Evolutionary conservation across 2,329 filamentous ascomycete genomes (phyloP).

Genomic region (Venturia pyrina): DNA sequence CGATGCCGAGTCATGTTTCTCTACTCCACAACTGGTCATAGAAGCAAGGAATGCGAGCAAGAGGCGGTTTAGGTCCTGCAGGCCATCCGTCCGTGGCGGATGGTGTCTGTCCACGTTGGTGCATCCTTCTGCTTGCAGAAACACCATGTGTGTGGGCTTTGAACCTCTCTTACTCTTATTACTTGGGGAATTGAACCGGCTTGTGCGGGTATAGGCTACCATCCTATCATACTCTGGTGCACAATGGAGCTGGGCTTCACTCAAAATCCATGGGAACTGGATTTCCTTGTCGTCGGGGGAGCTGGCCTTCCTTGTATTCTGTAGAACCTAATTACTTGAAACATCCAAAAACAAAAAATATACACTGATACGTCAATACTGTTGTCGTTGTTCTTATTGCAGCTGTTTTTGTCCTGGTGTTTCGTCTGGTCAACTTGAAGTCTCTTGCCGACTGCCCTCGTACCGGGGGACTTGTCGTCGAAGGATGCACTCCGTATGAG

Average conservation of each 20-base stretch:
- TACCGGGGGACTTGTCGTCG: not conserved
- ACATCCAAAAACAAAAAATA: not conserved
- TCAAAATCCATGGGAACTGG: conserved; percentile 1
- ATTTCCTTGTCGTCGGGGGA: not conserved
- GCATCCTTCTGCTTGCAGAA: conserved; percentile 10
- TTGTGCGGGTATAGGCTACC: conserved; percentile 1
- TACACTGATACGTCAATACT: not conserved
- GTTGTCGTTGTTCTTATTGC: not conserved
- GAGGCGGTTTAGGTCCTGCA: conserved; percentile 6
- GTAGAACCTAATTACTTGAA: not conserved
- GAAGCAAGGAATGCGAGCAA: not conserved
- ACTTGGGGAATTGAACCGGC: not conserved
- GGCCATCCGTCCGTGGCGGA: conserved; percentile 4
- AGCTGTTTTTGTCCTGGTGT: not conserved
- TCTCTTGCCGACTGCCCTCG: too few species aligned
- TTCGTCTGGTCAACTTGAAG: not conserved
- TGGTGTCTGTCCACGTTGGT: conserved; percentile 5
- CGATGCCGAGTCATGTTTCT: conserved; percentile 10
- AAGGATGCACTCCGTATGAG: not conserved
- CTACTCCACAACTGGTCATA: not conserved
- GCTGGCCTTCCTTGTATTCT: conserved; percentile 3
- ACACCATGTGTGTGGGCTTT: not conserved
- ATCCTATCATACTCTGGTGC: conserved; percentile 1
- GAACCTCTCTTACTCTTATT: not conserved
- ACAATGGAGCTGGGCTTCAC: conserved; percentile 4